A percentile compares a stretch with the other conserved stretches of the same genome.
phyloP scores from a whole-genome alignment of 768 basidiomycete genomes.

The Collybia mongolica region DNA sequence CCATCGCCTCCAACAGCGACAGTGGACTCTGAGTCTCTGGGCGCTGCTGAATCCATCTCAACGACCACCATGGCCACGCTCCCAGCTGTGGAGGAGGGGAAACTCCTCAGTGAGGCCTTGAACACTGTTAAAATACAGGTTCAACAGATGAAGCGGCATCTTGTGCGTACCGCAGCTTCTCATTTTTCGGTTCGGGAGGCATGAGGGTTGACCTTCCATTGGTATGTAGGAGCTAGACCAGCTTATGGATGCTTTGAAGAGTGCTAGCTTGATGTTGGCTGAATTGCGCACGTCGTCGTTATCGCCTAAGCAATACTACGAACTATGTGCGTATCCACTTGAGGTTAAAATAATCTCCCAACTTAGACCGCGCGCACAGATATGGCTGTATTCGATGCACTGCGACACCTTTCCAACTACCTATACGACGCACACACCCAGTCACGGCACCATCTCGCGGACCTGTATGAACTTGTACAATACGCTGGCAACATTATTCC shows the following conservation, averaged over 20 bases:
- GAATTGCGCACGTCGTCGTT: constrained; percentile 92
- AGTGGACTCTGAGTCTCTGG: neutral
- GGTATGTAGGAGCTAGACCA: constrained; percentile 80
- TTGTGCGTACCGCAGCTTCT: constrained; percentile 49
- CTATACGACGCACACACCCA: constrained; percentile 94
- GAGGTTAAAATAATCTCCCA: neutral
- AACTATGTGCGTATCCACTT: constrained; percentile 69
- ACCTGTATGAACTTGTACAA: constrained; percentile 99
- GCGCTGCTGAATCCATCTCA: neutral
- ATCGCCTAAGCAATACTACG: constrained; percentile 97
- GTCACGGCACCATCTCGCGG: constrained; percentile 92
- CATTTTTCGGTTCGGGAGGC: neutral
- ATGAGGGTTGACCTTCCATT: neutral
- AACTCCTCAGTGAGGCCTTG: constrained; percentile 80
- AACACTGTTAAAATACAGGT: constrained; percentile 89
- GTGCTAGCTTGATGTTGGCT: constrained; percentile 95
- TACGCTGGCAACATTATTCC: constrained; percentile 97
- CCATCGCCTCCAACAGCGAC: too few relatives aligned
- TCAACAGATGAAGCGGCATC: constrained; percentile 92
- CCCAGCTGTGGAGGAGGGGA: constrained; percentile 70
- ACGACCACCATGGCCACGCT: constrained; percentile 22
- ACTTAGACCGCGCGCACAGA: constrained; percentile 45
- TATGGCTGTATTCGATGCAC: constrained; percentile 98
- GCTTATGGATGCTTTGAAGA: constrained; percentile 98
- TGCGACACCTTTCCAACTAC: constrained; percentile 93